A percentile compares a stretch with the other conserved stretches of the same genome.
Evolutionary conservation across 2,329 filamentous ascomycete genomes (phyloP).

Genomic region (Sporothrix dimorphospora): DNA sequence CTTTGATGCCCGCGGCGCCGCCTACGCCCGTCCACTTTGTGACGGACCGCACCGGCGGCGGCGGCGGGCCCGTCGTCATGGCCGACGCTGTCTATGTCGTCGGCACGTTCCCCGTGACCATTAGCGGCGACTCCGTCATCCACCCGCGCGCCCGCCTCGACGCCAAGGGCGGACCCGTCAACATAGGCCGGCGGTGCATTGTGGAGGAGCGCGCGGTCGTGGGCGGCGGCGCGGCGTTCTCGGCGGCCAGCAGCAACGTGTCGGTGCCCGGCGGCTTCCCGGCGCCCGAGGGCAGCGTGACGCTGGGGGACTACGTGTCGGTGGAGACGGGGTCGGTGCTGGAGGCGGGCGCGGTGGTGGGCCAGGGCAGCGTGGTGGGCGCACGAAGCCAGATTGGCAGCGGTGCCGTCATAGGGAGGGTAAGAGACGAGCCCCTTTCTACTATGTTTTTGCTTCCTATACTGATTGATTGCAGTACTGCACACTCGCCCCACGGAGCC

Average conservation of each 20-base stretch:
- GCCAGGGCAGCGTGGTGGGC: slow-evolving; percentile 63
- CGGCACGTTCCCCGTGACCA: slow-evolving; percentile 76
- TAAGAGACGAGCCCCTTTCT: too few species aligned
- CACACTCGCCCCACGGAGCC: slow-evolving; percentile 68
- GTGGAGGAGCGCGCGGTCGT: slow-evolving; percentile 71
- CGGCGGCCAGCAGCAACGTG: slow-evolving; percentile 35
- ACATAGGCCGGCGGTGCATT: slow-evolving; percentile 79
- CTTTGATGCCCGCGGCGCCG: slow-evolving; percentile 54
- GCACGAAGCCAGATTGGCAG: slow-evolving; percentile 62
- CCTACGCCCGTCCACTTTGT: slow-evolving; percentile 62
- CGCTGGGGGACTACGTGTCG: slow-evolving; percentile 63
- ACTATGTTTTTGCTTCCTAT: slow-evolving; percentile 33
- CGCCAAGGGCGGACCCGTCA: slow-evolving; percentile 76
- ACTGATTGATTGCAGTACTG: slow-evolving; percentile 57
- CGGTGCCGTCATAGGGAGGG: slow-evolving; percentile 65
- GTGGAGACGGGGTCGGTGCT: slow-evolving; percentile 63
- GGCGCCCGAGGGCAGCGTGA: slow-evolving; percentile 52
- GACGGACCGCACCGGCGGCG: slow-evolving; percentile 17
- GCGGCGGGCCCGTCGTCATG: slow-evolving; percentile 55
- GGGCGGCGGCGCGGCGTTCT: slow-evolving; percentile 45
- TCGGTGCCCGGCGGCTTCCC: slow-evolving; percentile 10
- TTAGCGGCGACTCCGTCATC: slow-evolving; percentile 78
- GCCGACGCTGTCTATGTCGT: slow-evolving; percentile 65
- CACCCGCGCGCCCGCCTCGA: slow-evolving; percentile 83
- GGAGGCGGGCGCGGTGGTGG: slow-evolving; percentile 65